Evolutionary conservation across 495 filamentous ascomycete species (phyloP).

Genomic region (Parathielavia appendiculata): DNA sequence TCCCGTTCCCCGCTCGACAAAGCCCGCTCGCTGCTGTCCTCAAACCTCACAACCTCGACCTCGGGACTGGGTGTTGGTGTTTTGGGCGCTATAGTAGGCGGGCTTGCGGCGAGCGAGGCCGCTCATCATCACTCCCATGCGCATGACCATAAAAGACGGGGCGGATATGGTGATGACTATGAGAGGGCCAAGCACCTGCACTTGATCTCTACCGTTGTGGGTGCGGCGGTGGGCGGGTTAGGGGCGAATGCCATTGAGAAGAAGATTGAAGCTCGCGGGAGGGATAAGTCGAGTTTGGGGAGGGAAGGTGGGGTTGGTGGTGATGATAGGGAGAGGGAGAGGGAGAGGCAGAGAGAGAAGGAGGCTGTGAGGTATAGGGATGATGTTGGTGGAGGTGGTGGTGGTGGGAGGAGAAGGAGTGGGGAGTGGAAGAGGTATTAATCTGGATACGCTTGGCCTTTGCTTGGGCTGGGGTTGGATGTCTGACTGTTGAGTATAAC

Average conservation of each 20-base stretch:
- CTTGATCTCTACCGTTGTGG: conserved; percentile 40
- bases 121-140: not conserved
- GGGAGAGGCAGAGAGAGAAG: not conserved
- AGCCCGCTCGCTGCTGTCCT: conserved; percentile 28
- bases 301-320: not conserved
- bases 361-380: not conserved
- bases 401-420: not conserved
- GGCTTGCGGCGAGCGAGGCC: conserved; percentile 39
- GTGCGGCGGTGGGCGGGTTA: conserved; percentile 43
- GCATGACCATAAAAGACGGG: too few relatives aligned
- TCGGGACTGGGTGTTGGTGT: conserved; percentile 41
- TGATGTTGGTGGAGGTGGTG: not conserved
- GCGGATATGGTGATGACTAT: conserved; percentile 4
- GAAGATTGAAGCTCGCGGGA: conserved; percentile 28
- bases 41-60: conserved; percentile 34
- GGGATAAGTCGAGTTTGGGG: conserved; percentile 1
- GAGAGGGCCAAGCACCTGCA: conserved; percentile 9
- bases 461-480: too few relatives aligned
- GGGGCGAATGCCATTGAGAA: conserved; percentile 46
- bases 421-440: too few relatives aligned
- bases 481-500: too few relatives aligned
- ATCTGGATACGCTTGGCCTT: too few relatives aligned
- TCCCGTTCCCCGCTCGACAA: conserved; percentile 23
- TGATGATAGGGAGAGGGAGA: conserved; percentile 9
- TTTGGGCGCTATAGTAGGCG: conserved; percentile 43